These are phyloP conservation scores for Coemansia sp. DNA, from an alignment of 192 early-diverging fungal genomes.

Conservation along the genomic window DNA sequence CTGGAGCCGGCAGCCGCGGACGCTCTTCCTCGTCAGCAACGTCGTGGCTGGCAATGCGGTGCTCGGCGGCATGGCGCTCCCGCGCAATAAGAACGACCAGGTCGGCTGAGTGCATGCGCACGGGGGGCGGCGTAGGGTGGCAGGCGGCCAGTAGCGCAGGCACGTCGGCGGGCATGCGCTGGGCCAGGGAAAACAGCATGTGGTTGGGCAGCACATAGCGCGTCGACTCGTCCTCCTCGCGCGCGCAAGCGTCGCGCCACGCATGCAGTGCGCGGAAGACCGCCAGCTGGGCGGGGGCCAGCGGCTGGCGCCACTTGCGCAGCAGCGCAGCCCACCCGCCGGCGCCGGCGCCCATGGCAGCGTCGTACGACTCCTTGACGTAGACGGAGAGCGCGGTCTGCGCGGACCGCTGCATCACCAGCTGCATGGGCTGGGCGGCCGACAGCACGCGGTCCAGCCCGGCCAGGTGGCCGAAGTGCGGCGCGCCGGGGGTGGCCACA, in stretches of 20 bases:
- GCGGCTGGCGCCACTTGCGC: conserved; percentile 57
- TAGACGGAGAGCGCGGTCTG: conserved; percentile 65
- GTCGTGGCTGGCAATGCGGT: conserved; percentile 4
- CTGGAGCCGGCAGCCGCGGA: background rate
- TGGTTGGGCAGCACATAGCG: conserved; percentile 88
- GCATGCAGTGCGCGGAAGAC: conserved; percentile 86
- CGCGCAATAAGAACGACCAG: conserved; percentile 57
- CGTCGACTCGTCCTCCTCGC: conserved; percentile 89
- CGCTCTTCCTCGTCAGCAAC: background rate
- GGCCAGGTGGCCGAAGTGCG: conserved; percentile 28
- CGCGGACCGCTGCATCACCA: conserved; percentile 58
- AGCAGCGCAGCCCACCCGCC: conserved; percentile 74
- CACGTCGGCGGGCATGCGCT: conserved; percentile 68
- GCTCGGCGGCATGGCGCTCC: conserved; percentile 1
- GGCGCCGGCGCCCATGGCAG: conserved; percentile 67
- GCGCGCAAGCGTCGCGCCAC: conserved; percentile 87
- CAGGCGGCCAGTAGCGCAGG: conserved; percentile 68
- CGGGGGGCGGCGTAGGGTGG: conserved; percentile 74
- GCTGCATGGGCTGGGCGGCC: conserved; percentile 25
- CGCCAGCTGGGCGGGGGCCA: conserved; percentile 61
- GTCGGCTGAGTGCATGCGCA: conserved; percentile 78
- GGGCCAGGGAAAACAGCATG: conserved; percentile 74
- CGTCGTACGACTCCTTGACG: conserved; percentile 83
- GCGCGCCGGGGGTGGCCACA: conserved; percentile 19
- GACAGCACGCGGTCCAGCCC: conserved; percentile 37